Conservation (phyloP, 345 rosid genomes). For the Cardiospermum halicacabum region DNA sequence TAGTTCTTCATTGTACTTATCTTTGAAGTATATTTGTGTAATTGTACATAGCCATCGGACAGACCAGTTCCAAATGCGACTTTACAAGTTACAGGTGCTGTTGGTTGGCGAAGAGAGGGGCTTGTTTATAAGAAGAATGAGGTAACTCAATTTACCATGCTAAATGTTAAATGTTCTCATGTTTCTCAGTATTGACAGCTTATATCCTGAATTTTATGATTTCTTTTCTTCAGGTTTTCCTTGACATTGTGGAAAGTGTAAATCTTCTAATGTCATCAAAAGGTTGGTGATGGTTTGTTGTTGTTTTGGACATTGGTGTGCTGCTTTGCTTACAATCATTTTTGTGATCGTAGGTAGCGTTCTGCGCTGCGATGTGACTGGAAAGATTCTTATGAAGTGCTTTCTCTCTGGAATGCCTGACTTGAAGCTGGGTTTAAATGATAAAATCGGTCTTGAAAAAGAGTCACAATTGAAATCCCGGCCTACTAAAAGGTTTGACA, state of each 20-base stretch:
- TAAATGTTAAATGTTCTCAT: neutral
- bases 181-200: slow-evolving; percentile 1
- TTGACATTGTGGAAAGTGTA: slow-evolving; percentile 98
- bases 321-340: slow-evolving; percentile 18
- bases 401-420: slow-evolving; percentile 99
- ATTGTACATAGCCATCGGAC: slow-evolving; percentile 56
- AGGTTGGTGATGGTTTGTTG: slow-evolving; percentile 40
- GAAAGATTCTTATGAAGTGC: slow-evolving; percentile 97
- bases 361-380: slow-evolving; percentile 95
- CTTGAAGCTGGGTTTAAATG: slow-evolving; percentile 96
- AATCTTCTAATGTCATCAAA: slow-evolving; percentile 99
- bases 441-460: slow-evolving; percentile 98
- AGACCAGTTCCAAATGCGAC: slow-evolving; percentile 98
- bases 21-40: slow-evolving; percentile 1
- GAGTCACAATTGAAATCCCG: slow-evolving; percentile 96
- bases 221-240: slow-evolving; percentile 64
- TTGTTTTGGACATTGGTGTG: neutral
- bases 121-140: slow-evolving; percentile 94
- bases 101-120: slow-evolving; percentile 99
- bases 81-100: slow-evolving; percentile 98
- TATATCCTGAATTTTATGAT: slow-evolving; percentile 17
- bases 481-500: slow-evolving; percentile 80
- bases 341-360: slow-evolving; percentile 62
- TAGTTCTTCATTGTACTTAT: slow-evolving; percentile 7
- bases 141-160: slow-evolving; percentile 35